Evolutionary conservation across 306 rosid species (phyloP), one percentile per base, ranked within the genome.

Genomic region (Dalbergia cochinchinensis): DNA sequence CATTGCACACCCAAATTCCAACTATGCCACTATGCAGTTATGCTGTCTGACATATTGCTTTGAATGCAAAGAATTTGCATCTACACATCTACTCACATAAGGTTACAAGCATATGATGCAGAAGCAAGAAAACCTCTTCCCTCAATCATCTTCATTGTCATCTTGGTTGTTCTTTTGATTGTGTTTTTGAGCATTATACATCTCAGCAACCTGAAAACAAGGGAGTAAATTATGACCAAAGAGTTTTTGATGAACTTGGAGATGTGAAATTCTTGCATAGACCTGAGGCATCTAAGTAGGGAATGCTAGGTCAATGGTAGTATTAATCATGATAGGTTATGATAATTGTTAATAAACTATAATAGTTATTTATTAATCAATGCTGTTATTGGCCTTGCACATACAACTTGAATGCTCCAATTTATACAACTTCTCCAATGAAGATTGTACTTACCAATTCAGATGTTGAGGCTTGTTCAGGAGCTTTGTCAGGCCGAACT

Each of bases 381-480:
- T 53, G 18, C 15, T 53, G 59, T 53, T 10, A 53, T n/a, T 53
- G 20, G 6, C 59, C 22, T 14, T 6, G 20, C 11, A 22, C 19
- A 15, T 12, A 1, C 22, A 54, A 54, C 60, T n/a, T 54, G 8
- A 12, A 54, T 54, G 10, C 60, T n/a, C 4, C 60, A 54, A n/a
- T 54, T 54, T 54, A 54, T 54, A 20, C 10, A 54, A 16, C 7
- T 54, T 16, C 53, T 47, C 53, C 10, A 11, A 74, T 31, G 68
- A 63, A 34, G 35, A 58, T 10, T 54, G 54, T 73, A 60, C 15
- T 78, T 74, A 95, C 99, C 96, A 65, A 85, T 80, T 93, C 97
- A 64, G 99, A 87, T 54, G 97, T 89, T 6, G 97, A 44, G 79
- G 99, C 92, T 81, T 93, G 77, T 66, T 95, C 99, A 8, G 97